phyloP scores from a whole-genome alignment of 164 flowering plant genomes.

The Hamamelis virginiana region DNA sequence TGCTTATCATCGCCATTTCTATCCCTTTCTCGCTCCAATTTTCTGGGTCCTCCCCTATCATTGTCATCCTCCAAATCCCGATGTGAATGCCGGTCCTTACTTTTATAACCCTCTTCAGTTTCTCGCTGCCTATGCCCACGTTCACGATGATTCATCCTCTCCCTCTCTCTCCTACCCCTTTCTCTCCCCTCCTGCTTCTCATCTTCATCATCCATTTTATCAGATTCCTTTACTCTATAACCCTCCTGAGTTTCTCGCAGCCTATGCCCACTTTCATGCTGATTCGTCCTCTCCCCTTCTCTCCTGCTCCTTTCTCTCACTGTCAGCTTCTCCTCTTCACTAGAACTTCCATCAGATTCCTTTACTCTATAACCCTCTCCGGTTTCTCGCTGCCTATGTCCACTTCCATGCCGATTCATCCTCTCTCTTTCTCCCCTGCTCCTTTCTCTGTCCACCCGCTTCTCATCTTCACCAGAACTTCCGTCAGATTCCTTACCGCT shows the following conservation, averaged over 20 bases:
- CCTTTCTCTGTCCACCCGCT: neutral
- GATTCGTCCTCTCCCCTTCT: neutral
- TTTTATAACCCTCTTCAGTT: neutral
- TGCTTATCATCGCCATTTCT: conserved; percentile 18
- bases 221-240: neutral
- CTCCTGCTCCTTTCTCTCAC: neutral
- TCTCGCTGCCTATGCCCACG: conserved; percentile 5
- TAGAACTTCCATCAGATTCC: neutral
- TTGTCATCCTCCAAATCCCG: conserved; percentile 13
- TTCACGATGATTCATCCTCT: neutral
- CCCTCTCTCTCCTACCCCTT: neutral
- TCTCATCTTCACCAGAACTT: neutral
- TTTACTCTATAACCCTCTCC: neutral
- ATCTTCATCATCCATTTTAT: conserved; percentile 14
- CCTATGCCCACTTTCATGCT: neutral
- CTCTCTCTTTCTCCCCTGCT: neutral
- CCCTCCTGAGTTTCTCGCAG: neutral
- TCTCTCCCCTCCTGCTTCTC: conserved; percentile 11
- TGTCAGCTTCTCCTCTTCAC: neutral
- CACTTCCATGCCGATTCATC: neutral
- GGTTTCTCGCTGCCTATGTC: neutral
- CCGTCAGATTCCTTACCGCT: neutral
- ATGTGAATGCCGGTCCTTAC: conserved; percentile 2
- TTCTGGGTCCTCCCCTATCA: conserved; percentile 15
- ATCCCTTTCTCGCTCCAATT: conserved; percentile 13